Conservation (phyloP, 108 stramenopile genomes). For the Mayamaea pseudoterrestris region DNA sequence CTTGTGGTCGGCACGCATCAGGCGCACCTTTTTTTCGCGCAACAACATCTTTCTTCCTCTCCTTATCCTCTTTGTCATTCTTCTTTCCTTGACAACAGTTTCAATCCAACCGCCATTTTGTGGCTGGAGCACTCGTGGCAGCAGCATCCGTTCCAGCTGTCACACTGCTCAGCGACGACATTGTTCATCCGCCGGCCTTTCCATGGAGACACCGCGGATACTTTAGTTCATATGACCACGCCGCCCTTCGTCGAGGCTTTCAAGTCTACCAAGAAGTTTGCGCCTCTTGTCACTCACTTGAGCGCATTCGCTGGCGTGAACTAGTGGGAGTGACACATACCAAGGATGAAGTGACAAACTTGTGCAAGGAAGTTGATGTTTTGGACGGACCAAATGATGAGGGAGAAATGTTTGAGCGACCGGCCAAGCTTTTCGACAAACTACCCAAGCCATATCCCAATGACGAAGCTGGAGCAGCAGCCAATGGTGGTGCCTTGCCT, state of each 20-base stretch:
- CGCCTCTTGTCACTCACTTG: slow-evolving; percentile 89
- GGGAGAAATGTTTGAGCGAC: slow-evolving; percentile 99
- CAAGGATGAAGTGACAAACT: slow-evolving; percentile 77
- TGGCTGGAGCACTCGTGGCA: slow-evolving; percentile 17
- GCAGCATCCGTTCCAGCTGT: slow-evolving; percentile 14
- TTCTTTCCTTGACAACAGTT: slow-evolving; percentile 1
- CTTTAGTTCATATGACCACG: slow-evolving; percentile 74
- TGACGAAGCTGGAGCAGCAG: slow-evolving; percentile 89
- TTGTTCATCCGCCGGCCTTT: slow-evolving; percentile 55
- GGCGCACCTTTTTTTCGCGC: too few relatives aligned
- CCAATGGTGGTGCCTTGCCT: slow-evolving; percentile 97
- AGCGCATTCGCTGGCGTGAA: slow-evolving; percentile 93
- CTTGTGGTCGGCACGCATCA: too few relatives aligned
- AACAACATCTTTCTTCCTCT: too few relatives aligned
- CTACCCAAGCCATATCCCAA: slow-evolving; percentile 93
- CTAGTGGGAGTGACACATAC: slow-evolving; percentile 95
- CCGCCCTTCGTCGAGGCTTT: slow-evolving; percentile 94
- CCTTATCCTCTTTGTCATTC: background rate
- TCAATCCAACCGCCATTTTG: slow-evolving; percentile 5
- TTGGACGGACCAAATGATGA: slow-evolving; percentile 97
- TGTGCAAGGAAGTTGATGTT: slow-evolving; percentile 90
- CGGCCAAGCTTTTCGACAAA: slow-evolving; percentile 90
- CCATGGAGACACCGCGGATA: slow-evolving; percentile 75
- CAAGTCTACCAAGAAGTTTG: slow-evolving; percentile 99
- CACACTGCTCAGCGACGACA: slow-evolving; percentile 42